Evolutionary conservation across 2,329 filamentous ascomycete genomes (phyloP).

Genomic region (Colletotrichum sp.): DNA sequence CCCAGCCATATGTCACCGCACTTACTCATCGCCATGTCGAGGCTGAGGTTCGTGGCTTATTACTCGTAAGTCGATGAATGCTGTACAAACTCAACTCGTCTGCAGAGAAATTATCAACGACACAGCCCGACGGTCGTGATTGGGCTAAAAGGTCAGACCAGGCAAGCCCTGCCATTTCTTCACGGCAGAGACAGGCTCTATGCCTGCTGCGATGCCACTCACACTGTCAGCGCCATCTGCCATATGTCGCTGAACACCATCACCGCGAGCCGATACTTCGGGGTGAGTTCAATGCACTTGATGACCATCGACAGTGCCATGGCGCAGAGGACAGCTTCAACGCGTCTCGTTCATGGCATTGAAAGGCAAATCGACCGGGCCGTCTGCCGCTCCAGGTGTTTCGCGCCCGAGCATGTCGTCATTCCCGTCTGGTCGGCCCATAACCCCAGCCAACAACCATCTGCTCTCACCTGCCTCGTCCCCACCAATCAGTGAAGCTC

Average conservation of each 20-base stretch:
- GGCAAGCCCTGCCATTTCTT: background rate
- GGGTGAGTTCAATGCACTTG: background rate
- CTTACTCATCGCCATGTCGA: background rate
- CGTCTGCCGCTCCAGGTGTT: background rate
- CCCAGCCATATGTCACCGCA: too few species aligned
- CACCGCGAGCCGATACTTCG: background rate
- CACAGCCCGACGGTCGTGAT: background rate
- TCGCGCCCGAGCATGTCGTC: constrained; percentile 4
- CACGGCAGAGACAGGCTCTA: background rate
- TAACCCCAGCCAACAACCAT: background rate
- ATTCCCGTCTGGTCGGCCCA: background rate
- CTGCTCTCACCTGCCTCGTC: background rate
- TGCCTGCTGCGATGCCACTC: background rate
- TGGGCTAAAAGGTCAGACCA: background rate
- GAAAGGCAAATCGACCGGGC: background rate
- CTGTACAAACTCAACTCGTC: background rate
- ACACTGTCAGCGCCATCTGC: background rate
- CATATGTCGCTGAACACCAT: background rate
- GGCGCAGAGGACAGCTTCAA: background rate
- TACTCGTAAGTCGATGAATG: background rate
- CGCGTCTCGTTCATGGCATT: background rate
- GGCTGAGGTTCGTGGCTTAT: background rate
- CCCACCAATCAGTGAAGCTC: background rate
- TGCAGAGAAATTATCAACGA: background rate
- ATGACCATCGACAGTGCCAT: background rate